Evolutionary conservation across 1,284 basidiomycete species (phyloP).

Genomic region (Cryptococcus depauperatus): DNA sequence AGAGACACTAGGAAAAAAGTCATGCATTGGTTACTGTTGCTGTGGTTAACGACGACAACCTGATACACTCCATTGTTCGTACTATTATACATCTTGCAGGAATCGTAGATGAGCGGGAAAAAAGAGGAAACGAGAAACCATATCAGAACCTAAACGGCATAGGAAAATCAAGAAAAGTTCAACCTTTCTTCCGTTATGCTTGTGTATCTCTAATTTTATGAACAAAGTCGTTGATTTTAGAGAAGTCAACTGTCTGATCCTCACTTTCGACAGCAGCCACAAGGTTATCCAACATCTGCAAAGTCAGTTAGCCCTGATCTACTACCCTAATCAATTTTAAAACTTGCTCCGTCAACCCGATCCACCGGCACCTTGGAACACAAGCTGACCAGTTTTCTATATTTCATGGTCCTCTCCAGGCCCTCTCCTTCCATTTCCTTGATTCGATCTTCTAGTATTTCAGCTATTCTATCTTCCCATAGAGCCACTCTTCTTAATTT

Average conservation of each 20-base stretch:
- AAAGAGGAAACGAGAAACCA: neutral
- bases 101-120: neutral
- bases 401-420: slow-evolving; percentile 77
- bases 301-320: neutral
- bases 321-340: neutral
- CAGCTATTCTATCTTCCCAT: slow-evolving; percentile 74
- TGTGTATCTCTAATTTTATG: slow-evolving; percentile 21
- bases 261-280: slow-evolving; percentile 84
- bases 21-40: too few relatives aligned
- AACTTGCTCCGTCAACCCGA: slow-evolving; percentile 76
- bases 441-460: slow-evolving; percentile 61
- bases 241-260: slow-evolving; percentile 71
- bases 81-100: neutral
- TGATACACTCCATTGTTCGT: too few relatives aligned
- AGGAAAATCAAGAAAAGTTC: neutral
- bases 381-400: slow-evolving; percentile 80
- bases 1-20: too few relatives aligned
- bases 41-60: too few relatives aligned
- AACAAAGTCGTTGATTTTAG: slow-evolving; percentile 81
- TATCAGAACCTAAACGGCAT: neutral
- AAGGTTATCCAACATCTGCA: slow-evolving; percentile 76
- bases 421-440: slow-evolving; percentile 66
- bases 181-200: neutral
- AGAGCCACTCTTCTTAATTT: slow-evolving; percentile 63
- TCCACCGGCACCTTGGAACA: slow-evolving; percentile 82